Percentiles rank a stretch among this genome's conserved stretches.
phyloP scores from a whole-genome alignment of 495 filamentous ascomycete species.

The Podospora australis region DNA sequence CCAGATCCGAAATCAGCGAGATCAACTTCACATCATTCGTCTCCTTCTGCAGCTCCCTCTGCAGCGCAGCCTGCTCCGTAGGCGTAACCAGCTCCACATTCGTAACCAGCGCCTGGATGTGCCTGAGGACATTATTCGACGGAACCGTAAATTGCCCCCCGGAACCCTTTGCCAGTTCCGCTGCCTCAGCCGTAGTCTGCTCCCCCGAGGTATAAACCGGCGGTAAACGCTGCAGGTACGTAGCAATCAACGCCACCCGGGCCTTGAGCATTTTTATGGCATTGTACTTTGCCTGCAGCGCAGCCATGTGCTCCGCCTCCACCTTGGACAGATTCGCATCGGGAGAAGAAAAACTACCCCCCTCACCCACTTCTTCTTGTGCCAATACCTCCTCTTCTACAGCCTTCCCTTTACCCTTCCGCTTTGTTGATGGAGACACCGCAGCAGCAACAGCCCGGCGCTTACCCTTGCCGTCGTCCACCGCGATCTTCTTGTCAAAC shows the following conservation, averaged over 20 bases:
- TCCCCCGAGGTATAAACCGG: slow-evolving; percentile 49
- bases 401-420: slow-evolving; percentile 27
- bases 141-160: slow-evolving; percentile 42
- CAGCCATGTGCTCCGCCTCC: slow-evolving; percentile 66
- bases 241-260: slow-evolving; percentile 72
- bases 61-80: slow-evolving; percentile 45
- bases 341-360: too few relatives aligned
- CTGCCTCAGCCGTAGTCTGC: slow-evolving; percentile 26
- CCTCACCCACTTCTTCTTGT: too few relatives aligned
- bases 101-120: slow-evolving; percentile 57
- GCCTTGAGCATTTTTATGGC: slow-evolving; percentile 86
- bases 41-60: slow-evolving; percentile 57
- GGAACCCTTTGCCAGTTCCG: slow-evolving; percentile 33
- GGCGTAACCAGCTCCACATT: slow-evolving; percentile 56
- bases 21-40: slow-evolving; percentile 73
- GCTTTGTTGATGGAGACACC: slow-evolving; percentile 10
- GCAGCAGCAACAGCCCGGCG: slow-evolving; percentile 29
- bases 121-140: slow-evolving; percentile 57
- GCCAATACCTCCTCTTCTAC: slow-evolving; percentile 27
- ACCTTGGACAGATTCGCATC: slow-evolving; percentile 57
- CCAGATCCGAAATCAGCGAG: slow-evolving; percentile 60
- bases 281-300: slow-evolving; percentile 79
- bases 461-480: slow-evolving; percentile 42
- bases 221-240: slow-evolving; percentile 71
- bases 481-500: slow-evolving; percentile 31